Conservation (phyloP, 2,329 filamentous ascomycete species). For the Ustulina deusta region DNA sequence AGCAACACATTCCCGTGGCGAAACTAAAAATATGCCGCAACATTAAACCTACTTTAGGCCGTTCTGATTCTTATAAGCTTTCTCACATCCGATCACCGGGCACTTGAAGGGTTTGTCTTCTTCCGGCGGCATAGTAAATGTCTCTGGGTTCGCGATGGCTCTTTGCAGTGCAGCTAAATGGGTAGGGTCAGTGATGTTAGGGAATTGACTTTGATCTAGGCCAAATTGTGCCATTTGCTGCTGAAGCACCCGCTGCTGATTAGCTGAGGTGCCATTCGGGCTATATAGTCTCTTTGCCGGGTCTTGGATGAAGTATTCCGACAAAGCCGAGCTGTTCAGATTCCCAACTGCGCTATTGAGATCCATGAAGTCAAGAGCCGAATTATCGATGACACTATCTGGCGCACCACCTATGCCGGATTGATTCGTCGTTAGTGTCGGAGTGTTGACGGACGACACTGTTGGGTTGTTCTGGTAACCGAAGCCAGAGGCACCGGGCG, state of each 20-base stretch:
- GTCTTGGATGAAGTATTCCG: constrained; percentile 82
- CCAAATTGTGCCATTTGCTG: constrained; percentile 79
- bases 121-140: constrained; percentile 78
- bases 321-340: constrained; percentile 66
- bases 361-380: constrained; percentile 70
- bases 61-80: constrained; percentile 99
- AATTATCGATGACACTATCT: constrained; percentile 79
- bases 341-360: constrained; percentile 67
- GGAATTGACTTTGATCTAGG: constrained; percentile 79
- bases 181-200: constrained; percentile 79
- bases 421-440: constrained; percentile 85
- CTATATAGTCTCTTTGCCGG: constrained; percentile 94
- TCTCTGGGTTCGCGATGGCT: constrained; percentile 59
- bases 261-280: constrained; percentile 78
- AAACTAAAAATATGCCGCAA: constrained; percentile 23
- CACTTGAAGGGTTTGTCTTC: constrained; percentile 98
- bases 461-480: constrained; percentile 92
- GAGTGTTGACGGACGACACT: constrained; percentile 96
- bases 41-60: constrained; percentile 82
- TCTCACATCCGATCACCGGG: constrained; percentile 97
- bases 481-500: constrained; percentile 81
- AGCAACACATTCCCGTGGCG: constrained; percentile 44
- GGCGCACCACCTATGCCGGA: constrained; percentile 70
- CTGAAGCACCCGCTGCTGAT: constrained; percentile 70
- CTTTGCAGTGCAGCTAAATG: constrained; percentile 66